Evolutionary conservation across 768 basidiomycete genomes (phyloP), one percentile per base, ranked within the genome.

Genomic region (Symmetrospora coprosmae): DNA sequence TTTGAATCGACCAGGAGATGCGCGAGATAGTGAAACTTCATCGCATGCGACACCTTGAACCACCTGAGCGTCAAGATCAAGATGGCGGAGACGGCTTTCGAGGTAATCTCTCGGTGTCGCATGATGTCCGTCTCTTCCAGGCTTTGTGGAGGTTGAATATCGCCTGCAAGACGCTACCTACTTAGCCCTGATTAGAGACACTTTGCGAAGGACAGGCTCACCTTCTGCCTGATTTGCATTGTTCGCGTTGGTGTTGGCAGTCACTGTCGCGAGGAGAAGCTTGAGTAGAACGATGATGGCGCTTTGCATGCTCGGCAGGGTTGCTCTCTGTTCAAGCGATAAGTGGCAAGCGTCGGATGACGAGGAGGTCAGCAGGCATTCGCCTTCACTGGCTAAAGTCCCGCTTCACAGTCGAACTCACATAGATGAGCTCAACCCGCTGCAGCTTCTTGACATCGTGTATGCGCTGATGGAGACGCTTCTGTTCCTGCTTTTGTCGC

Each of bases 11-110:
- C 81, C 7, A 99, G 76, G 33, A 88, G 80, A 72, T 92, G 90
- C n/a, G 89, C 89, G 23, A 99, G 78, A 72, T 96, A 89, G 72
- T 99, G 91, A 70, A 94, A 96, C 71, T 99, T 97, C 86, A 99
- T 91, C 19, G 85, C 82, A 74, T 97, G 94, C 50, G 92, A 96
- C 23, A 86, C 86, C 73, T 97, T 97, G 78, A 96, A 92, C 94
- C 94, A 99, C 72, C 97, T 94, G 66, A 99, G 72, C 1, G 86
- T 80, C 35, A 96, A 75, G 4, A 97, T 73, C 27, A 99, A 73
- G 60, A 97, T 94, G 1, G 90, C 92, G 14, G 94, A 96, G 3
- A 94, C 87, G 0, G 90, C 90, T 72, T 99, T 99, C 11, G 87
- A 88, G 0, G 87, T 94, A 66, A 99, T 91, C 73, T 99, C 94